A percentile compares a stretch with the other conserved stretches of the same genome.
phyloP scores from a whole-genome alignment of 345 rosid genomes.

The Hirschfeldia incana region DNA sequence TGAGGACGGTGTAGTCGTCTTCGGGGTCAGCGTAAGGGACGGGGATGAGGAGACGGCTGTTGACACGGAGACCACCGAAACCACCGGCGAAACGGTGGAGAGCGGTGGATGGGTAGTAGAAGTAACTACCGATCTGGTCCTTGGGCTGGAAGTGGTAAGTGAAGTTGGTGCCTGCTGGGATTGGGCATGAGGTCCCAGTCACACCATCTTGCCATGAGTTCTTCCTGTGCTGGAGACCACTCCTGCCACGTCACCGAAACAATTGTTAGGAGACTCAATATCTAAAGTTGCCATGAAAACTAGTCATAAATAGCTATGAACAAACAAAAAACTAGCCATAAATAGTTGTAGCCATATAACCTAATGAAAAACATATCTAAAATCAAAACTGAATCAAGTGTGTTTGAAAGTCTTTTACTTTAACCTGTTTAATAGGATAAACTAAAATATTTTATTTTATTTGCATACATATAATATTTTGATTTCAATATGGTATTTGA shows the following conservation, averaged over 20 bases:
- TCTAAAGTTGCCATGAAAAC: background rate
- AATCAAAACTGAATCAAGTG: background rate
- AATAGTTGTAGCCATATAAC: background rate
- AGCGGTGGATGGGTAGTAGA: constrained; percentile 58
- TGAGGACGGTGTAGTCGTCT: constrained; percentile 60
- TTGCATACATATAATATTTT: background rate
- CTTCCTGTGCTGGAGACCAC: constrained; percentile 81
- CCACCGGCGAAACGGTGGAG: constrained; percentile 65
- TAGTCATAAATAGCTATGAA: background rate
- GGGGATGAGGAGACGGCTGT: constrained; percentile 72
- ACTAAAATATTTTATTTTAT: background rate
- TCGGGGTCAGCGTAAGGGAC: constrained; percentile 69
- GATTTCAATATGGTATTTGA: no score
- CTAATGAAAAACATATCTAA: background rate
- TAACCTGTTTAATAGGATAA: background rate
- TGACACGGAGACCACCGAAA: constrained; percentile 71
- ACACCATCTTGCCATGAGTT: constrained; percentile 84
- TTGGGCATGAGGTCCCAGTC: constrained; percentile 74
- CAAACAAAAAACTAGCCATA: no score
- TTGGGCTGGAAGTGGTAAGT: constrained; percentile 84
- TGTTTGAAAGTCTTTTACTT: background rate
- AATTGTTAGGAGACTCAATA: background rate
- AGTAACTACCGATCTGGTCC: constrained; percentile 85
- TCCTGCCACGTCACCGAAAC: constrained; percentile 45
- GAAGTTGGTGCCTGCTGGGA: constrained; percentile 63